phyloP scores from a whole-genome alignment of 208 protist species.

The Acanthamoeba quina region DNA sequence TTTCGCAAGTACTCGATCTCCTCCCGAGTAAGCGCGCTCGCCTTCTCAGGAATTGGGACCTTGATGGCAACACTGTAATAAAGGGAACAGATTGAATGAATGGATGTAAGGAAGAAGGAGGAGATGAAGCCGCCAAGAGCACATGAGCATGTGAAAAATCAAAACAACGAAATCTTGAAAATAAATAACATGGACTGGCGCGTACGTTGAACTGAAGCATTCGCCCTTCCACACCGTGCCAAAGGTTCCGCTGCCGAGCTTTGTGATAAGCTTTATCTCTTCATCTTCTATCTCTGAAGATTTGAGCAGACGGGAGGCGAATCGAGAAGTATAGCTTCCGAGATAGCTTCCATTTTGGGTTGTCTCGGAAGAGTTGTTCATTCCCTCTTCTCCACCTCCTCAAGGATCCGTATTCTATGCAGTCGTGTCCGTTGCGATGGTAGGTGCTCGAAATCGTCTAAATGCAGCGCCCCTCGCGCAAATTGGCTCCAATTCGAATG shows the following conservation, averaged over 20 bases:
- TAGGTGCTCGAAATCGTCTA: not conserved
- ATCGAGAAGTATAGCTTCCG: conserved; percentile 11
- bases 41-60: conserved; percentile 57
- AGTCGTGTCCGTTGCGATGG: not conserved
- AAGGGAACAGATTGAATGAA: not conserved
- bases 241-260: conserved; percentile 63
- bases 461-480: not conserved
- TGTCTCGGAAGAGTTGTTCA: not conserved
- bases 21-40: conserved; percentile 16
- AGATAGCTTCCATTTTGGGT: conserved; percentile 35
- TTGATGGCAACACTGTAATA: conserved; percentile 39
- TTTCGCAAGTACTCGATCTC: conserved; percentile 57
- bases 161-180: not conserved
- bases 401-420: not conserved
- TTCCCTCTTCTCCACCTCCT: not conserved
- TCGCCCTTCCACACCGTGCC: conserved; percentile 69
- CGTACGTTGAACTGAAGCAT: conserved; percentile 59
- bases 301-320: conserved; percentile 9
- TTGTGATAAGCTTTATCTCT: conserved; percentile 43
- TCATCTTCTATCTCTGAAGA: conserved; percentile 64
- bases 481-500: too few relatives aligned
- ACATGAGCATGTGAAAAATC: not conserved
- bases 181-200: not conserved
- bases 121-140: too few relatives aligned
- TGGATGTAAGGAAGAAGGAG: not conserved